Percentiles rank a stretch among this genome's conserved stretches.
Evolutionary conservation across 176 grass and related monocot genomes (phyloP).

Genomic region (Lolium perenne): DNA sequence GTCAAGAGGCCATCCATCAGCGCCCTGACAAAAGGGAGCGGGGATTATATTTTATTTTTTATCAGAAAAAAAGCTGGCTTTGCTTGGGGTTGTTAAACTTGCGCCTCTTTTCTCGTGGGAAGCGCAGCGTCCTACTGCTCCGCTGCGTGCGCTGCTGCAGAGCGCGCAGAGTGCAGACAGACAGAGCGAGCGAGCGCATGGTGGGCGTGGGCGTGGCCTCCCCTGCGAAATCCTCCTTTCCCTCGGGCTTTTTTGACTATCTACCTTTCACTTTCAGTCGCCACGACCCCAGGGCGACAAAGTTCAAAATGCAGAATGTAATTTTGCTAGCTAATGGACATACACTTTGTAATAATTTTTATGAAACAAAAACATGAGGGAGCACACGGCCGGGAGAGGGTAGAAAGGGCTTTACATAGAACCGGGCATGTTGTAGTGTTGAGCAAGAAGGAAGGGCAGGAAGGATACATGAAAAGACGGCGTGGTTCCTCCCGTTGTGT

Average conservation of each 20-base stretch:
- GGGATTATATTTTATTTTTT: not conserved
- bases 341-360: no score
- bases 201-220: not conserved
- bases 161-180: not conserved
- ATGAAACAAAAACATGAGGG: no score
- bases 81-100: constrained; percentile 45
- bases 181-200: not conserved
- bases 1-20: constrained; percentile 13
- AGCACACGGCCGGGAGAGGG: not conserved
- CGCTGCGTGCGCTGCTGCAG: constrained; percentile 29
- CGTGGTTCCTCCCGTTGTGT: constrained; percentile 41
- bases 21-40: constrained; percentile 21
- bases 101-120: constrained; percentile 38
- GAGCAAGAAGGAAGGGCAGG: not conserved
- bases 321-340: not conserved
- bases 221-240: not conserved
- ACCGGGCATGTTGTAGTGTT: not conserved
- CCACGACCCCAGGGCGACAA: not conserved
- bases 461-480: constrained; percentile 46
- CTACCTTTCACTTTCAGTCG: not conserved
- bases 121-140: not conserved
- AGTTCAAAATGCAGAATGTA: not conserved
- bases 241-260: constrained; percentile 41
- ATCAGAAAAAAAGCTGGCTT: constrained; percentile 30
- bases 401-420: not conserved